These are phyloP conservation scores for Monosporascus sp. DNA, from an alignment of 2,329 filamentous ascomycete species.

Conservation along the genomic window DNA sequence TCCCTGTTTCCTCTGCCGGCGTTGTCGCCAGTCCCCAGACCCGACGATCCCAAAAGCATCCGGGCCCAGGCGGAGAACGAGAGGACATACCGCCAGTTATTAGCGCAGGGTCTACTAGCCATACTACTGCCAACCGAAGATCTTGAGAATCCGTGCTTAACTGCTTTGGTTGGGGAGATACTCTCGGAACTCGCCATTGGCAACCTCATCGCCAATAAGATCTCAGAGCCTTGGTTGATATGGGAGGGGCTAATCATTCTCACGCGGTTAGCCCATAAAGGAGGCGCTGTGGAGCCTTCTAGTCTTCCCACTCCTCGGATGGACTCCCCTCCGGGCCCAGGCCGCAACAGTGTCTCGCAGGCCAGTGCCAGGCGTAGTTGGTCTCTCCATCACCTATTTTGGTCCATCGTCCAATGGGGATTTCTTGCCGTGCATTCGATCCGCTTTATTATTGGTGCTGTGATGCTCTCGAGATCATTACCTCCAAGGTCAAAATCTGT, in stretches of 20 bases:
- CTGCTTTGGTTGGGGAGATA: constrained; percentile 78
- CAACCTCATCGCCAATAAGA: constrained; percentile 71
- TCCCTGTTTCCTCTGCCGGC: constrained; percentile 75
- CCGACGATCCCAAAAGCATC: constrained; percentile 42
- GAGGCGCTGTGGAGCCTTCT: constrained; percentile 10
- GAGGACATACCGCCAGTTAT: constrained; percentile 74
- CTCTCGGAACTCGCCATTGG: constrained; percentile 86
- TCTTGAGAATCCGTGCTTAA: constrained; percentile 79
- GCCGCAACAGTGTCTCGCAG: constrained; percentile 1
- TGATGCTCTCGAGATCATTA: constrained; percentile 63
- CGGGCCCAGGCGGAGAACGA: constrained; percentile 70
- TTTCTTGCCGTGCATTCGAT: constrained; percentile 55
- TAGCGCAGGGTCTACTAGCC: constrained; percentile 77
- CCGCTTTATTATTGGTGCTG: constrained; percentile 58
- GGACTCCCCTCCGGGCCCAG: constrained; percentile 2
- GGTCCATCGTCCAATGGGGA: constrained; percentile 49
- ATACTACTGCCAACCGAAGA: constrained; percentile 89
- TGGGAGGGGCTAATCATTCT: constrained; percentile 79
- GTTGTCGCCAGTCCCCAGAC: constrained; percentile 67
- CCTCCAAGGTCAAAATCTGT: constrained; percentile 41
- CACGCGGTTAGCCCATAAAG: constrained; percentile 35
- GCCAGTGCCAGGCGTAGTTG: constrained; percentile 20
- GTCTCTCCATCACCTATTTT: constrained; percentile 45
- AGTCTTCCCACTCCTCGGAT: constrained; percentile 3
- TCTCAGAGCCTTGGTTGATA: constrained; percentile 82